Percentiles rank a stretch among this genome's conserved stretches.
Evolutionary conservation across 73 alveolate genomes (phyloP).

Genomic region (Symbiodinium pilosum): DNA sequence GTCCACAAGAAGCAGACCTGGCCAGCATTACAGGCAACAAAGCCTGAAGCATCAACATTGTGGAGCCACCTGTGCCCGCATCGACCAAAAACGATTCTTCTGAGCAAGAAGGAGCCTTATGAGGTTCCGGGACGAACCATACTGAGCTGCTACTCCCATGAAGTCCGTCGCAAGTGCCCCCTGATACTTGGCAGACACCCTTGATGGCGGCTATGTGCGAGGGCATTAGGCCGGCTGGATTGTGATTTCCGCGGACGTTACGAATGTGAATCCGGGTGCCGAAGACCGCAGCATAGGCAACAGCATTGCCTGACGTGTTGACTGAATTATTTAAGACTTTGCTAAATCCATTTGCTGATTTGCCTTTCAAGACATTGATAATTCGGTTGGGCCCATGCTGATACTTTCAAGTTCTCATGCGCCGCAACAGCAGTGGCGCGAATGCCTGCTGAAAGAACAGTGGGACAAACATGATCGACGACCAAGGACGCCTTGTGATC

Average conservation of each 20-base stretch:
- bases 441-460: no score
- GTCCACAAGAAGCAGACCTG: background rate
- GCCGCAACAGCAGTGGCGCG: no score
- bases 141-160: background rate
- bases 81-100: constrained; percentile 21
- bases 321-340: no score
- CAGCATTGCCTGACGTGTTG: no score
- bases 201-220: constrained; percentile 56
- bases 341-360: no score
- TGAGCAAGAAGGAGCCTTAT: no score
- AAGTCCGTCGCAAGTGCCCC: background rate
- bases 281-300: constrained; percentile 64
- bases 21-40: constrained; percentile 64
- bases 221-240: constrained; percentile 34
- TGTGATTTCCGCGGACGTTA: constrained; percentile 42
- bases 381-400: no score
- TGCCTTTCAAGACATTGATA: no score
- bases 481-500: no score
- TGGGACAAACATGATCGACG: no score
- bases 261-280: background rate
- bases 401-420: no score
- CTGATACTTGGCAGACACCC: background rate
- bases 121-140: no score
- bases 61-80: constrained; percentile 88
- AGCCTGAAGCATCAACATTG: constrained; percentile 91